Percentiles rank a stretch among this genome's conserved stretches.
Conservation (phyloP, 2,329 filamentous ascomycete genomes). For the Neofusicoccum sp. region DNA sequence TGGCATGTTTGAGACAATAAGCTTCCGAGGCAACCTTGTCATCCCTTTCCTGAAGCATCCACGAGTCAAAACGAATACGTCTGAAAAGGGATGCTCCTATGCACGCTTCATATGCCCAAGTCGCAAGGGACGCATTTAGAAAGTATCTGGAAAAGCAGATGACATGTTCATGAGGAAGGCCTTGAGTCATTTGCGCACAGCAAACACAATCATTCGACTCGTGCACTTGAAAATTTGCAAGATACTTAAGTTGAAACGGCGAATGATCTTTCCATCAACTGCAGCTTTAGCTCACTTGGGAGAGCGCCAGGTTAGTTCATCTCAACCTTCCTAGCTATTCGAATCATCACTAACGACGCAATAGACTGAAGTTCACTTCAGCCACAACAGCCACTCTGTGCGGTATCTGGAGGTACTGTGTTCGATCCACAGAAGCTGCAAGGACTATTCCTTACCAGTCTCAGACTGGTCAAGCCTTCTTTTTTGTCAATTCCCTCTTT, state of each 20-base stretch:
- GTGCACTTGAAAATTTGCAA: no score
- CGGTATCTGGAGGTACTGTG: slow-evolving; percentile 39
- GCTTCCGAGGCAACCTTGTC: no score
- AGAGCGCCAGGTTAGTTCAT: background rate
- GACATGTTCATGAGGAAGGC: no score
- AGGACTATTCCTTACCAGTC: background rate
- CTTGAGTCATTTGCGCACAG: no score
- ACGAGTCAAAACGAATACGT: no score
- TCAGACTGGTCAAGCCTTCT: background rate
- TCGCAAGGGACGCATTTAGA: no score
- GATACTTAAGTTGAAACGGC: background rate
- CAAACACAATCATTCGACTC: no score
- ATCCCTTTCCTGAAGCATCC: no score
- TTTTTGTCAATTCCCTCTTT: background rate
- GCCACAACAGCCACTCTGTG: slow-evolving; percentile 24
- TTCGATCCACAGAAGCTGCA: slow-evolving; percentile 39
- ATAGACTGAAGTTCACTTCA: slow-evolving; percentile 37
- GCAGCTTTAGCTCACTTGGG: slow-evolving; percentile 10
- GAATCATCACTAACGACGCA: background rate
- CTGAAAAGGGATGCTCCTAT: no score
- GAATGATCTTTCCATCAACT: background rate
- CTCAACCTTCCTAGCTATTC: background rate
- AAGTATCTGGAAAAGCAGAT: no score
- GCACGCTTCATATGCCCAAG: no score
- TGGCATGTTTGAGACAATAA: no score